Conservation (phyloP, 163 green algal species). For the Chlorella variabilis region DNA sequence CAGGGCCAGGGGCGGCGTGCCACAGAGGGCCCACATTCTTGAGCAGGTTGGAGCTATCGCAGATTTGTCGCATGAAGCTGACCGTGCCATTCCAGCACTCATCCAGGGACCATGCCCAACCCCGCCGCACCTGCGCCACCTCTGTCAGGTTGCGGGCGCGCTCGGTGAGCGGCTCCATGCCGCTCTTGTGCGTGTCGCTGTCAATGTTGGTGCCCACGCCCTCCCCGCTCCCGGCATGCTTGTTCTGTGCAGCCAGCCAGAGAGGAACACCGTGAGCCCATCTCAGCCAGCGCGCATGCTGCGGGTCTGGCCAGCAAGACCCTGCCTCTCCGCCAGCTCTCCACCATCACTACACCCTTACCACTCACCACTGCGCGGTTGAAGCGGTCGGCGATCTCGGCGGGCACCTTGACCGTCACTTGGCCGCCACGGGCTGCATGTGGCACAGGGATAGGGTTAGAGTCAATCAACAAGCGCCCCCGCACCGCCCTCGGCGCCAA, state of each 20-base stretch:
- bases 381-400: constrained; percentile 43
- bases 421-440: constrained; percentile 16
- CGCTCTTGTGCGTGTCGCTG: constrained; percentile 43
- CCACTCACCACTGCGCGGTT: constrained; percentile 34
- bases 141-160: constrained; percentile 40
- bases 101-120: no score
- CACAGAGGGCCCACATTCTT: no score
- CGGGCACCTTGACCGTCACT: constrained; percentile 28
- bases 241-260: not conserved
- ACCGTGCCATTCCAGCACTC: no score
- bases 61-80: no score
- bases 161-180: constrained; percentile 39
- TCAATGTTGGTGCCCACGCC: constrained; percentile 33
- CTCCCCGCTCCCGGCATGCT: not conserved
- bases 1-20: no score
- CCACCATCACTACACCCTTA: no score
- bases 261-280: not conserved
- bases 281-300: no score
- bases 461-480: no score
- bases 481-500: no score
- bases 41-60: no score
- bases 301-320: no score
- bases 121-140: constrained; percentile 10
- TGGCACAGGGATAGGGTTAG: no score
- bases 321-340: not conserved